A percentile compares a stretch with the other conserved stretches of the same genome.
Conservation (phyloP, 441 rosid species). For the Populus tomentosa region DNA sequence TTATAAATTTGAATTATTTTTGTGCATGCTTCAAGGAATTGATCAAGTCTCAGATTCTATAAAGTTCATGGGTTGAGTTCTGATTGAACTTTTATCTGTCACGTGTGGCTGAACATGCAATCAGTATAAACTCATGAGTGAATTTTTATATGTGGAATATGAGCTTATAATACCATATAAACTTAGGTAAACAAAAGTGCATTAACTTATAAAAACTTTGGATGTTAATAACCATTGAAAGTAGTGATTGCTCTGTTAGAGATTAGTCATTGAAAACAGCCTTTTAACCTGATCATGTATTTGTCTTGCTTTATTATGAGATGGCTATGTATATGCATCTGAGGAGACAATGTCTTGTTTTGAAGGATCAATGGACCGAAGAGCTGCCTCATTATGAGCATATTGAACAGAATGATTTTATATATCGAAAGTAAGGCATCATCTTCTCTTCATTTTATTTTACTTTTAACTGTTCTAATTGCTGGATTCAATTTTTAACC, state of each 20-base stretch:
- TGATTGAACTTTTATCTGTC: background rate
- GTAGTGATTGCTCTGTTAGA: no score
- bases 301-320: background rate
- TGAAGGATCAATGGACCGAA: conserved; percentile 48
- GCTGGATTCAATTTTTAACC: background rate
- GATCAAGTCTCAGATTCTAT: background rate
- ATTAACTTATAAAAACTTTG: background rate
- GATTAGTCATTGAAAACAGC: no score
- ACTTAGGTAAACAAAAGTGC: background rate
- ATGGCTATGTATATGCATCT: background rate
- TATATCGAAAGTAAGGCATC: conserved; percentile 50
- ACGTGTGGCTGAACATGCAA: background rate
- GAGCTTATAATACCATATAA: background rate
- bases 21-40: background rate
- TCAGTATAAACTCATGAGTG: background rate
- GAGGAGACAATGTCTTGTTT: conserved; percentile 1
- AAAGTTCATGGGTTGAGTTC: background rate
- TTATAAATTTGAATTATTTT: background rate
- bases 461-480: background rate
- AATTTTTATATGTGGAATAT: background rate
- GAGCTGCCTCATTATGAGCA: conserved; percentile 53
- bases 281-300: background rate
- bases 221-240: background rate
- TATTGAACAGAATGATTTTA: conserved; percentile 63
- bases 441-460: background rate